phyloP scores from a whole-genome alignment of 805 yeast genomes.

The Candida berthetii region DNA sequence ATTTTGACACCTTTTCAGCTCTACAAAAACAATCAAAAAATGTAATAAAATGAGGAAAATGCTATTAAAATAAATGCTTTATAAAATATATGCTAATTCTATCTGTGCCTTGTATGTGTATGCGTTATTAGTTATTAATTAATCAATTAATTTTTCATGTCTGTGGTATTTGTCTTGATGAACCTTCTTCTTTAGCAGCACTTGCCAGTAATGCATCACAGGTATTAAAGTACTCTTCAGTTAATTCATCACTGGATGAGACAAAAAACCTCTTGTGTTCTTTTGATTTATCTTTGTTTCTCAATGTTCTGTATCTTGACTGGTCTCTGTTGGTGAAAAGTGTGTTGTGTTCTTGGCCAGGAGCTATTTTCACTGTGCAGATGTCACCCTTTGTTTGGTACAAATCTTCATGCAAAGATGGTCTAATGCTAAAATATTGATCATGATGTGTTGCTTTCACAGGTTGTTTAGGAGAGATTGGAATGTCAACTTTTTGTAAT shows the following conservation, averaged over 20 bases:
- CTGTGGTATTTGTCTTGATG: not conserved
- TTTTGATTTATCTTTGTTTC: not conserved
- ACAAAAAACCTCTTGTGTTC: not conserved
- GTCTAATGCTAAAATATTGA: not conserved
- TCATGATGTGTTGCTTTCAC: not conserved
- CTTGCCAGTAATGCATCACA: conserved; percentile 5
- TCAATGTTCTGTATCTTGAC: not conserved
- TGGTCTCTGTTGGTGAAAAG: too few species aligned
- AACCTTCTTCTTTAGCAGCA: too few species aligned
- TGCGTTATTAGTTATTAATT: too few species aligned
- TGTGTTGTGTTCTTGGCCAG: too few species aligned
- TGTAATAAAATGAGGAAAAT: too few species aligned
- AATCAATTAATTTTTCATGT: too few species aligned
- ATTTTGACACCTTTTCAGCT: not conserved
- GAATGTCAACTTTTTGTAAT: not conserved
- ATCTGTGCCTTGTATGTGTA: too few species aligned
- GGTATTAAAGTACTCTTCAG: conserved; percentile 6
- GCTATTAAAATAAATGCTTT: too few species aligned
- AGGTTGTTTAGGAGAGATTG: not conserved
- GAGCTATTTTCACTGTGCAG: too few species aligned
- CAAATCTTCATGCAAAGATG: not conserved
- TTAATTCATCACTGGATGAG: conserved; percentile 4
- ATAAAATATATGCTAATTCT: too few species aligned
- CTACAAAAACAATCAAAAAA: too few species aligned
- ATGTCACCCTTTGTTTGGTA: too few species aligned